Percentiles rank a stretch among this genome's conserved stretches.
These are phyloP conservation scores for Colletotrichum lupini DNA, from an alignment of 2,329 filamentous ascomycete species.

Conservation along the genomic window DNA sequence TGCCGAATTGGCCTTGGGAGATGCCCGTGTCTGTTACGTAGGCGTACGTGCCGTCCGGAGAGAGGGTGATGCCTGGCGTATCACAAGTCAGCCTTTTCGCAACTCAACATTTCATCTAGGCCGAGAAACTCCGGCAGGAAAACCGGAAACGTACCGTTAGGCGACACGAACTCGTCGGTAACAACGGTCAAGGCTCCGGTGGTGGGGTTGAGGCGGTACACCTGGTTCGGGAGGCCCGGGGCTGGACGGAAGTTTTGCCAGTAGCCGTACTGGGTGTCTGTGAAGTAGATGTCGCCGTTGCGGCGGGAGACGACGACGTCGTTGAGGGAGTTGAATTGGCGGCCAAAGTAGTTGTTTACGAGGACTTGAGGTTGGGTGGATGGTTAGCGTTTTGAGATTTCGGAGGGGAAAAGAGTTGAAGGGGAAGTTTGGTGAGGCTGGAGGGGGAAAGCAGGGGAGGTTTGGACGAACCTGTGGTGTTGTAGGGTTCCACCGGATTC, in stretches of 20 bases:
- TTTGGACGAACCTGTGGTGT: conserved; percentile 53
- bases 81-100: no score
- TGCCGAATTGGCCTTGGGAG: conserved; percentile 55
- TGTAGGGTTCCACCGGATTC: conserved; percentile 59
- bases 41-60: conserved; percentile 60
- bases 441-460: no score
- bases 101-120: no score
- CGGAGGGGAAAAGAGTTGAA: no score
- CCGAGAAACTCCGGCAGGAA: conserved; percentile 19
- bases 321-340: conserved; percentile 70
- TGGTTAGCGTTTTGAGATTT: neutral
- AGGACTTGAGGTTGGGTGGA: conserved; percentile 49
- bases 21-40: conserved; percentile 70
- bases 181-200: conserved; percentile 65
- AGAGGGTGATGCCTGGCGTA: conserved; percentile 62
- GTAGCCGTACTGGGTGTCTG: conserved; percentile 69
- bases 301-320: conserved; percentile 64
- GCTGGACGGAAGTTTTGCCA: conserved; percentile 66
- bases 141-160: conserved; percentile 53
- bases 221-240: conserved; percentile 66
- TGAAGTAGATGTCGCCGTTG: conserved; percentile 73
- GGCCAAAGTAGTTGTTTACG: conserved; percentile 69
- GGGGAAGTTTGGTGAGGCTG: no score
- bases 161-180: conserved; percentile 66
- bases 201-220: conserved; percentile 64